A percentile compares a stretch with the other conserved stretches of the same genome.
phyloP scores from a whole-genome alignment of 139 green algal genomes.

The Coelastrella sp. region DNA sequence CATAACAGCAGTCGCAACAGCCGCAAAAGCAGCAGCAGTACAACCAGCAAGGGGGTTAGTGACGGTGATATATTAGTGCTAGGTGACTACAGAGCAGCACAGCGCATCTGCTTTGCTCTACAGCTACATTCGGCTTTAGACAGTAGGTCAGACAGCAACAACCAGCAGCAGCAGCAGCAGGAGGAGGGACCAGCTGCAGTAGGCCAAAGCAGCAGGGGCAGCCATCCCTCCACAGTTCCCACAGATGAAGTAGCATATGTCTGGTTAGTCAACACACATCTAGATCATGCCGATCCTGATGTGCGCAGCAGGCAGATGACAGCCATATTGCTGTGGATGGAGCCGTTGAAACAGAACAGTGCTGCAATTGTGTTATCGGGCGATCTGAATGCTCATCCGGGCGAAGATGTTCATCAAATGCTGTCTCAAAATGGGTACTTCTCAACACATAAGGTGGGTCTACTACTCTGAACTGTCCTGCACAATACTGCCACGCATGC shows the following conservation, averaged over 20 bases:
- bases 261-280: constrained; percentile 67
- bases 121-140: background rate
- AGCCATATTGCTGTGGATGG: constrained; percentile 51
- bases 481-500: background rate
- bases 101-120: constrained; percentile 58
- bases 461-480: background rate
- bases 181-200: constrained; percentile 16
- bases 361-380: constrained; percentile 60
- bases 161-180: background rate
- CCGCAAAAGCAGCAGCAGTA: background rate
- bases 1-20: background rate
- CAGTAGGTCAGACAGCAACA: background rate
- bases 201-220: background rate
- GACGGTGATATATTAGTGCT: constrained; percentile 53
- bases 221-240: too few species aligned
- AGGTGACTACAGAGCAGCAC: constrained; percentile 63
- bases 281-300: constrained; percentile 57
- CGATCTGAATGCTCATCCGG: constrained; percentile 61
- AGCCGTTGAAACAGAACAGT: constrained; percentile 38
- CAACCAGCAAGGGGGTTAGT: constrained; percentile 8
- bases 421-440: constrained; percentile 43
- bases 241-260: constrained; percentile 28
- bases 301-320: constrained; percentile 48
- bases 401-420: constrained; percentile 51
- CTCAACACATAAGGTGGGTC: constrained; percentile 45